phyloP scores from a whole-genome alignment of 495 filamentous ascomycete species.

The Penicillium silybi region DNA sequence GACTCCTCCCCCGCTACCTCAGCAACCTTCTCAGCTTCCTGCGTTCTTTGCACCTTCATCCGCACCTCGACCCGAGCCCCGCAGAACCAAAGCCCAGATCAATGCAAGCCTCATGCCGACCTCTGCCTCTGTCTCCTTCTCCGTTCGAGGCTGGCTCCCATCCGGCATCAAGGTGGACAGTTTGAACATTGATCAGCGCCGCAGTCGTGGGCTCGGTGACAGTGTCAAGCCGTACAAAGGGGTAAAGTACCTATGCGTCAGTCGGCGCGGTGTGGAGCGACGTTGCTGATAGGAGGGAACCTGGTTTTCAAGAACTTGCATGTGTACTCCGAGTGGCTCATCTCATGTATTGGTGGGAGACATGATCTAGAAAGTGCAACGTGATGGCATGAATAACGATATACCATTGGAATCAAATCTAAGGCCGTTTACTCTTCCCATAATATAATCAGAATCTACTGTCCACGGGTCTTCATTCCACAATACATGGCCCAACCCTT shows the following conservation, averaged over 20 bases:
- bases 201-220: slow-evolving; percentile 81
- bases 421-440: background rate
- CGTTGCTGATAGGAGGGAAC: slow-evolving; percentile 26
- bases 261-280: slow-evolving; percentile 75
- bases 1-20: slow-evolving; percentile 15
- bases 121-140: slow-evolving; percentile 82
- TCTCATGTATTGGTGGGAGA: background rate
- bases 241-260: slow-evolving; percentile 94
- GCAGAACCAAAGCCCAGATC: slow-evolving; percentile 53
- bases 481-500: too few relatives aligned
- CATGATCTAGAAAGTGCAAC: background rate
- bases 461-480: too few relatives aligned
- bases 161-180: slow-evolving; percentile 94
- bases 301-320: background rate
- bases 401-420: background rate
- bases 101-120: slow-evolving; percentile 88
- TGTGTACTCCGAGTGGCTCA: background rate
- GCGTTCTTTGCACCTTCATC: slow-evolving; percentile 25
- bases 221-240: slow-evolving; percentile 94
- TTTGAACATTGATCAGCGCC: slow-evolving; percentile 76
- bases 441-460: background rate
- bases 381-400: slow-evolving; percentile 1
- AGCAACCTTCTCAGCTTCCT: slow-evolving; percentile 18
- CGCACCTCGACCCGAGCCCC: slow-evolving; percentile 28
- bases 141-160: slow-evolving; percentile 89